Conservation (phyloP, 306 rosid genomes). For the Prunus mume region DNA sequence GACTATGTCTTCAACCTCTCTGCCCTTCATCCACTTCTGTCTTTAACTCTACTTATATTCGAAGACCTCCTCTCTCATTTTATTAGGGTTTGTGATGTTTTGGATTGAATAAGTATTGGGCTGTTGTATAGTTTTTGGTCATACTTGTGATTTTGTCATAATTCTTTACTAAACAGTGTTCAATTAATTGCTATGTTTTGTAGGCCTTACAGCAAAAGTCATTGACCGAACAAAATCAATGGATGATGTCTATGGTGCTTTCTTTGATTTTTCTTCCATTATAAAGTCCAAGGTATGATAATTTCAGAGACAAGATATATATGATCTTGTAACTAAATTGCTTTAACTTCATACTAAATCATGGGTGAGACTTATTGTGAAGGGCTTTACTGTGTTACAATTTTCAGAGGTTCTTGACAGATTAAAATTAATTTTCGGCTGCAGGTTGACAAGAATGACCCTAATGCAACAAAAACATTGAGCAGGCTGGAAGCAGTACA, state of each 20-base stretch:
- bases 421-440: slow-evolving; percentile 11
- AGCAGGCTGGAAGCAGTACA: slow-evolving; percentile 73
- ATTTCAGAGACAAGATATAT: slow-evolving; percentile 15
- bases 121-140: slow-evolving; percentile 1
- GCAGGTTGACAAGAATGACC: slow-evolving; percentile 83
- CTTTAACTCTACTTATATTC: neutral
- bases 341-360: neutral
- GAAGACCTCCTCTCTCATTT: neutral
- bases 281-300: slow-evolving; percentile 73
- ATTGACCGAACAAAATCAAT: slow-evolving; percentile 80
- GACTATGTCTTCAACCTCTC: neutral
- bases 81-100: neutral
- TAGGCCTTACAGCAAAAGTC: slow-evolving; percentile 95
- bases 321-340: slow-evolving; percentile 7
- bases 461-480: slow-evolving; percentile 77
- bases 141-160: slow-evolving; percentile 7
- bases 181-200: slow-evolving; percentile 26
- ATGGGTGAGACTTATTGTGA: neutral
- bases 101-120: neutral
- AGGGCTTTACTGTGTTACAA: neutral
- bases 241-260: slow-evolving; percentile 87
- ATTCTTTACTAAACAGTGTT: slow-evolving; percentile 7
- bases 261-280: slow-evolving; percentile 79
- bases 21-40: neutral
- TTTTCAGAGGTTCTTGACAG: neutral